A percentile compares a stretch with the other conserved stretches of the same genome.
These are phyloP conservation scores for Royoungia palumana DNA, from an alignment of 768 basidiomycete species.

Conservation along the genomic window DNA sequence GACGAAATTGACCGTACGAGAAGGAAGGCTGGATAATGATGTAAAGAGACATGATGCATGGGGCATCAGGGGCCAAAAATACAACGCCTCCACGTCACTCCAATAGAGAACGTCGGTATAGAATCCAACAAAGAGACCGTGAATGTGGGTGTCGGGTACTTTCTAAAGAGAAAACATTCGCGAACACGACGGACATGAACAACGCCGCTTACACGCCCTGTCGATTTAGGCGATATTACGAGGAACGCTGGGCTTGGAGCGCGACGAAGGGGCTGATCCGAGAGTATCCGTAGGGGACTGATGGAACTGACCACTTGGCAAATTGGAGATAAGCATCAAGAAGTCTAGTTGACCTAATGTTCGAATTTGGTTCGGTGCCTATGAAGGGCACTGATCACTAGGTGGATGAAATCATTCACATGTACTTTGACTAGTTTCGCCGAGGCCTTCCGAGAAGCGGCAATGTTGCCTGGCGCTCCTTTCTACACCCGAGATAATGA, in stretches of 20 bases:
- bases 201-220: conserved; percentile 18
- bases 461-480: conserved; percentile 5
- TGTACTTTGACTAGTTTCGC: conserved; percentile 9
- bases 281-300: conserved; percentile 5
- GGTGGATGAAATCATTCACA: conserved; percentile 1
- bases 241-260: conserved; percentile 15
- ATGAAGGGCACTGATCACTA: no score
- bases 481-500: not conserved
- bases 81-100: conserved; percentile 9
- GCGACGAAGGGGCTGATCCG: conserved; percentile 17
- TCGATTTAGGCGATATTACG: conserved; percentile 26
- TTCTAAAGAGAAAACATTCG: conserved; percentile 23
- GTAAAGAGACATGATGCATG: conserved; percentile 26
- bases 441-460: conserved; percentile 7
- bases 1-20: conserved; percentile 14
- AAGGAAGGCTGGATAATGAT: conserved; percentile 15
- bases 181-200: conserved; percentile 29
- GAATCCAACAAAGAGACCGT: conserved; percentile 21
- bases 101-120: conserved; percentile 9
- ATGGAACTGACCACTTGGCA: not conserved
- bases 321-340: conserved; percentile 1
- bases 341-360: conserved; percentile 1
- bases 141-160: conserved; percentile 7
- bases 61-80: conserved; percentile 14
- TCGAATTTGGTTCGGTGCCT: conserved; percentile 3